Evolutionary conservation across 2,329 filamentous ascomycete genomes (phyloP).

Genomic region (Aspergillus fischeri): DNA sequence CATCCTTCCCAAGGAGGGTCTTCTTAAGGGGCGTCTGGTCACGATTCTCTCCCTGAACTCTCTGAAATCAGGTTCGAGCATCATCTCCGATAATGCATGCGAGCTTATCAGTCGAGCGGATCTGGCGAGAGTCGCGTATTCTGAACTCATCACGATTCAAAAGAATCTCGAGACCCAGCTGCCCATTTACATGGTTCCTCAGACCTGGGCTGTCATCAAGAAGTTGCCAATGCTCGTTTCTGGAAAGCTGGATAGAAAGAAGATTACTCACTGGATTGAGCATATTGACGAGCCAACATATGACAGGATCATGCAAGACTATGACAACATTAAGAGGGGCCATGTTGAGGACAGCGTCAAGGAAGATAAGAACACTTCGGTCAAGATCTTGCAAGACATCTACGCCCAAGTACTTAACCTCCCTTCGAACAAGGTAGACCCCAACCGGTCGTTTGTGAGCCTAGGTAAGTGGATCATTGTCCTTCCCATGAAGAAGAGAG

Average conservation of each 20-base stretch:
- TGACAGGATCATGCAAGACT: constrained; percentile 37
- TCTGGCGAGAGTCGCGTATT: constrained; percentile 20
- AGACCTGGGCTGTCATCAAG: constrained; percentile 36
- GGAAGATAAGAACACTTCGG: constrained; percentile 12
- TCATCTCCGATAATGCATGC: constrained; percentile 28
- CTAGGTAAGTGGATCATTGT: constrained; percentile 23
- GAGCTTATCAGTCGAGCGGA: constrained; percentile 27
- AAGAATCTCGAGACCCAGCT: constrained; percentile 41
- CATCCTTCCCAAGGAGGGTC: constrained; percentile 41
- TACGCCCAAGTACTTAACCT: constrained; percentile 36
- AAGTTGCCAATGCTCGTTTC: constrained; percentile 39
- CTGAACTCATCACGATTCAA: constrained; percentile 29
- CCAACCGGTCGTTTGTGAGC: constrained; percentile 34
- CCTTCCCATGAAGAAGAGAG: not conserved
- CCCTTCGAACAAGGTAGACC: constrained; percentile 28
- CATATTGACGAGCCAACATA: constrained; percentile 37
- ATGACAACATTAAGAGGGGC: constrained; percentile 26
- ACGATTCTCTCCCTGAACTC: constrained; percentile 40
- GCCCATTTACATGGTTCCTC: constrained; percentile 45
- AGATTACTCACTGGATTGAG: constrained; percentile 43
- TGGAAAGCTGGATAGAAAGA: constrained; percentile 37
- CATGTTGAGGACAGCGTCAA: constrained; percentile 15
- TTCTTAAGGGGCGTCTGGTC: constrained; percentile 42
- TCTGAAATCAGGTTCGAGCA: constrained; percentile 18
- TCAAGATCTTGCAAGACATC: constrained; percentile 26